These are phyloP conservation scores for Solanum lignicaule DNA, from an alignment of 257 asterid genomes.

Conservation along the genomic window DNA sequence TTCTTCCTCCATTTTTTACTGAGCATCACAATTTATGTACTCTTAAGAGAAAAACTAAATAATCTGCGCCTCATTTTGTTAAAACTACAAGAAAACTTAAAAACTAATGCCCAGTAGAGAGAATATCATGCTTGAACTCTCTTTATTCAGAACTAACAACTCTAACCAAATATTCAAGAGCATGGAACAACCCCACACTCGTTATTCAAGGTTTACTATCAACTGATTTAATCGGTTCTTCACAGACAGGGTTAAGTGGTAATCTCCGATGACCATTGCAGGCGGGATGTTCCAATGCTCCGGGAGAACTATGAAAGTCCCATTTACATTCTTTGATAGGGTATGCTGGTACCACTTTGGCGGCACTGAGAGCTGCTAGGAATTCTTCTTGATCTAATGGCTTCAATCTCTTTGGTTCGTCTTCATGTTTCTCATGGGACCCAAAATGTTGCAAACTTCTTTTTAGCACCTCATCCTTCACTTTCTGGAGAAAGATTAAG, in stretches of 20 bases:
- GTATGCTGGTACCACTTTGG: constrained; percentile 15
- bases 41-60: background rate
- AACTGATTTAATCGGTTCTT: constrained; percentile 30
- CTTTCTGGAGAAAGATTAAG: constrained; percentile 35
- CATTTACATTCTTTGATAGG: constrained; percentile 25
- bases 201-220: constrained; percentile 16
- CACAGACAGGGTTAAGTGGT: constrained; percentile 21
- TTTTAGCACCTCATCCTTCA: constrained; percentile 50
- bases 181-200: background rate
- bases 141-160: background rate
- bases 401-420: constrained; percentile 28
- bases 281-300: constrained; percentile 3
- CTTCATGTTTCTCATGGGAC: constrained; percentile 14
- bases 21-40: background rate
- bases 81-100: background rate
- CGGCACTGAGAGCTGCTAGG: constrained; percentile 33
- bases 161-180: background rate
- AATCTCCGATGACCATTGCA: constrained; percentile 22
- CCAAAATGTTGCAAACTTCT: constrained; percentile 22
- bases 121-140: background rate
- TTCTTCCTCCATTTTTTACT: background rate
- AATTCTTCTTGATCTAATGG: constrained; percentile 55
- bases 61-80: background rate
- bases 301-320: constrained; percentile 27
- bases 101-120: background rate